Percentiles rank a stretch among this genome's conserved stretches.
Evolutionary conservation across 306 rosid species (phyloP).

Genomic region (Canavalia gladiata): DNA sequence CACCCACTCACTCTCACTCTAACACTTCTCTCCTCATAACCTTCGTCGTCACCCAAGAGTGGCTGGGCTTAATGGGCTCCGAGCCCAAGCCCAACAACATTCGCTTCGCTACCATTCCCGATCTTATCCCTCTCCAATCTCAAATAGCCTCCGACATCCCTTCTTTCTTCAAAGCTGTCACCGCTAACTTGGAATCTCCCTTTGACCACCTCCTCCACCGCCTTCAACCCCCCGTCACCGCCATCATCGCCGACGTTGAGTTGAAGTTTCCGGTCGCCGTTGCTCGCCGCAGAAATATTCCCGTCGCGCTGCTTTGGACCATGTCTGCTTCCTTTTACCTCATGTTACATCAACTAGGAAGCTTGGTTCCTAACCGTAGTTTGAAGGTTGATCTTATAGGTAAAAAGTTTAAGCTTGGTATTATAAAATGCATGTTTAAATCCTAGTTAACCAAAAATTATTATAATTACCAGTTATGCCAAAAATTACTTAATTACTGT

Average conservation of each 20-base stretch:
- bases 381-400: conserved; percentile 29
- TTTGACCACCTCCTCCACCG: background rate
- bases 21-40: background rate
- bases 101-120: conserved; percentile 4
- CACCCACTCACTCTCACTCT: too few relatives aligned
- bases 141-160: conserved; percentile 3
- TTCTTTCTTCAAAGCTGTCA: background rate
- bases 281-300: background rate
- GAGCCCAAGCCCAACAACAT: background rate
- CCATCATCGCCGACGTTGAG: conserved; percentile 10
- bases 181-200: conserved; percentile 8
- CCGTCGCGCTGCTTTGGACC: conserved; percentile 35
- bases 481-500: too few relatives aligned
- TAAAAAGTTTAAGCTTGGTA: background rate
- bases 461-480: too few relatives aligned
- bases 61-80: conserved; percentile 1
- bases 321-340: conserved; percentile 30
- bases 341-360: background rate
- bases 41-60: background rate
- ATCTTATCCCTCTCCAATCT: background rate
- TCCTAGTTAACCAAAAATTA: too few relatives aligned
- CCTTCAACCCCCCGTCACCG: conserved; percentile 6
- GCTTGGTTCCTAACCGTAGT: background rate
- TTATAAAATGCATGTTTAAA: too few relatives aligned
- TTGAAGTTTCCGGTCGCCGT: background rate